Base-by-base conservation (phyloP, 345 rosid species). In the Brassica incana region DNA sequence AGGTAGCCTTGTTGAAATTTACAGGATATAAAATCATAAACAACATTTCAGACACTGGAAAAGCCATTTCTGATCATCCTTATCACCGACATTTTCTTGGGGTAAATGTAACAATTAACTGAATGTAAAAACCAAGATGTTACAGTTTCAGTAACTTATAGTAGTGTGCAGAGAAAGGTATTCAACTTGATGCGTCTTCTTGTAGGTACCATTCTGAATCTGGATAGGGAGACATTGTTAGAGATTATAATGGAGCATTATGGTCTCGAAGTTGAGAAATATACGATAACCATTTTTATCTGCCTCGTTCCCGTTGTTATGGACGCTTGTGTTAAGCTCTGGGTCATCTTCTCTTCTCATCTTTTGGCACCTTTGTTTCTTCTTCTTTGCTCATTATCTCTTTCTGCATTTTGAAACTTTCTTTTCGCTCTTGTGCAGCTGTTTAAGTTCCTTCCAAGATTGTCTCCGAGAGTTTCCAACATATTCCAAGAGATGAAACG, bases 1-100 rank as follows among this genome's bases (percentile, higher is more conserved):
- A 91, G 97, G 95, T 89, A 82, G 92, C 98, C 69, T 86, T 95
- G 90, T 85, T 95, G 87, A 95, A 92, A 79, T 95, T 95, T 88
- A 85, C 99, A 2, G 95, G 99, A 69, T 89, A 89, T 78, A 92
- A 95, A 79, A 80, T 95, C 75, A 30, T 95, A 79, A 90, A 85
- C 83, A 95, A 91, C 84, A 77, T 91, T 40, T 88, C 98, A 10
- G 98, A 92, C 85, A 84, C 92, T 14, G 98, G 96, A 81, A 92
- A 91, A 82, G 98, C 99, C 62, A n/a, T 88, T 95, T 81, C 86
- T 90, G 68, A 91, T 95, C 83, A 91, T 92, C 84, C 87, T 90
- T 23, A 75, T 88, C 64, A 84, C 95, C 18, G 98, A 92, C 79
- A 91, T 89, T 69, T 87, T 91, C 83, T 87, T 91, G 75, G 98